Evolutionary conservation across 2,329 filamentous ascomycete species (phyloP).

Genomic region (Cylindrodendrum hubeiense): DNA sequence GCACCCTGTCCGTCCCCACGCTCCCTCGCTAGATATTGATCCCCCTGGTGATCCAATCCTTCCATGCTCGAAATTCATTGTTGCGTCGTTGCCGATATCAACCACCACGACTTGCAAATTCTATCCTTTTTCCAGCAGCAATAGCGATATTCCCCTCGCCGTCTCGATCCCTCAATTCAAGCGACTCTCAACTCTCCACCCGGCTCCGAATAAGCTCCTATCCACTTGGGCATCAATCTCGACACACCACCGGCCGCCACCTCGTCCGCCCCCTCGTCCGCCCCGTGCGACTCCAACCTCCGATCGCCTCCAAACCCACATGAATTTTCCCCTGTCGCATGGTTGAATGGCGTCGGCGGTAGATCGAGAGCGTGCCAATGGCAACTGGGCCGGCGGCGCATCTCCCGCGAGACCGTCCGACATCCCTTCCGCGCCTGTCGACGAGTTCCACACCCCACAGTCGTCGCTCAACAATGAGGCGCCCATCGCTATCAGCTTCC

Average conservation of each 20-base stretch:
- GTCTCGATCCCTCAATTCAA: background rate
- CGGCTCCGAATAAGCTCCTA: conserved; percentile 1
- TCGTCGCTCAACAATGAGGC: conserved; percentile 40
- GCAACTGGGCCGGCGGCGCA: conserved; percentile 35
- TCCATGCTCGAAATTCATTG: background rate
- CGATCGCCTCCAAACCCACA: conserved; percentile 12
- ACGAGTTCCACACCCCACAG: conserved; percentile 44
- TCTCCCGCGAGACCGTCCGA: conserved; percentile 33
- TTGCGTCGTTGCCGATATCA: conserved; percentile 3
- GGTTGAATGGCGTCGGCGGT: conserved; percentile 51
- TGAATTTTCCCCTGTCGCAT: conserved; percentile 37
- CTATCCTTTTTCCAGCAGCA: background rate
- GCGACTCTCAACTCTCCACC: background rate
- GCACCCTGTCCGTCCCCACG: conserved; percentile 10
- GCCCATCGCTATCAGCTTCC: conserved; percentile 19
- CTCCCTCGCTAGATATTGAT: conserved; percentile 1
- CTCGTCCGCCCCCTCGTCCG: background rate
- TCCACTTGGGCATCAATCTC: conserved; percentile 12
- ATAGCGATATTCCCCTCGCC: background rate
- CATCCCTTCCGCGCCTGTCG: conserved; percentile 33
- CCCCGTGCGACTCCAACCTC: conserved; percentile 3
- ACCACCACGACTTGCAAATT: conserved; percentile 1
- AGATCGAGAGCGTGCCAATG: conserved; percentile 41
- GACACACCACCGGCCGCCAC: conserved; percentile 13
- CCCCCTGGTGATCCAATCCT: conserved; percentile 1